Evolutionary conservation across 805 yeast species (phyloP).

Genomic region (Starmerella bombi): DNA sequence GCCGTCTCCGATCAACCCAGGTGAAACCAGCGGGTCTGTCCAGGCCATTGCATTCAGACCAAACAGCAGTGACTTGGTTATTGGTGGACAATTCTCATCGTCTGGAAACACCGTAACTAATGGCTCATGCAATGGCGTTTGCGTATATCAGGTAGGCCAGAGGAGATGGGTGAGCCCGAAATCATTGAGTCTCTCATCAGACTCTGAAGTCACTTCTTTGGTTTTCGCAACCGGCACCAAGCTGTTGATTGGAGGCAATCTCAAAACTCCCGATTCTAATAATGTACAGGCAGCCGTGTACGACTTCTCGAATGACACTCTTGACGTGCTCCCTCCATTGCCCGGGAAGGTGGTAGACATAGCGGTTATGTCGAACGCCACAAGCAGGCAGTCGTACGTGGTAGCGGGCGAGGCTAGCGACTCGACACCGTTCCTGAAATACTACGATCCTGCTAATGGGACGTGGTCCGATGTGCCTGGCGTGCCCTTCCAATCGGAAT

Average conservation of each 20-base stretch:
- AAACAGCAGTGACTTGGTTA: constrained; percentile 7
- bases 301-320: constrained; percentile 35
- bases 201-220: constrained; percentile 5
- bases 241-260: constrained; percentile 42
- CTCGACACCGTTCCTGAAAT: background rate
- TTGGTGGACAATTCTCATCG: constrained; percentile 15
- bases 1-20: constrained; percentile 6
- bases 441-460: constrained; percentile 1
- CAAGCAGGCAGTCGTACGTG: constrained; percentile 1
- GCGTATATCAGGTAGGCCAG: constrained; percentile 39
- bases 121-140: constrained; percentile 31
- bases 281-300: constrained; percentile 38
- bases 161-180: constrained; percentile 16
- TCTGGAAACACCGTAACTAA: background rate
- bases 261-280: constrained; percentile 31
- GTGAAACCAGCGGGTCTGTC: constrained; percentile 1
- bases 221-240: constrained; percentile 31
- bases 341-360: constrained; percentile 23
- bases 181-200: constrained; percentile 1
- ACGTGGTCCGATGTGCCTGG: constrained; percentile 7
- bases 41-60: constrained; percentile 9
- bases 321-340: constrained; percentile 33
- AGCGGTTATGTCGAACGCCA: constrained; percentile 9
- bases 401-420: constrained; percentile 3
- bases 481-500: background rate